phyloP scores from a whole-genome alignment of 2,329 filamentous ascomycete species.

The Fusarium sp. region DNA sequence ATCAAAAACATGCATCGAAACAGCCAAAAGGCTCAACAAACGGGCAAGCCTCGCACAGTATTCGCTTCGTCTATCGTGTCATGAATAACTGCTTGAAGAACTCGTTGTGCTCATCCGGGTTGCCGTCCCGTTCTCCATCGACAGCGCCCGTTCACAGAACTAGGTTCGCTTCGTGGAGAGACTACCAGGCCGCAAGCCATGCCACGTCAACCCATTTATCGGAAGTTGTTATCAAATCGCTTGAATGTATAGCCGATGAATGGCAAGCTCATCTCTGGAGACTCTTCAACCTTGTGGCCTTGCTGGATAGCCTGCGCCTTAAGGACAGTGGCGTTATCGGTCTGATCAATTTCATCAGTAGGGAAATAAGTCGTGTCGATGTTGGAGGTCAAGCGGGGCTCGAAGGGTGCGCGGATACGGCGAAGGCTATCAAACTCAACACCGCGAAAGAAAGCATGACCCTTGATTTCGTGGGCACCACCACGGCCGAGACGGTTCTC shows the following conservation, averaged over 20 bases:
- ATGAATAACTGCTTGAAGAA: not conserved
- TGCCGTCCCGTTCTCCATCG: not conserved
- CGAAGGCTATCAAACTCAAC: conserved; percentile 95
- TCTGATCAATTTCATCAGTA: conserved; percentile 97
- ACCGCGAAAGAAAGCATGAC: conserved; percentile 94
- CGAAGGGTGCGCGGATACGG: conserved; percentile 93
- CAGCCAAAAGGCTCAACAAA: not conserved
- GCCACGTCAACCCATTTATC: conserved; percentile 48
- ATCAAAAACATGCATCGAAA: conserved; percentile 11
- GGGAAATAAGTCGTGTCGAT: conserved; percentile 99
- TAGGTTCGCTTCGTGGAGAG: conserved; percentile 1
- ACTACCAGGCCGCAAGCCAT: not conserved
- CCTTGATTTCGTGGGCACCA: conserved; percentile 91
- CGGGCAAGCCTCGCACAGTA: conserved; percentile 1
- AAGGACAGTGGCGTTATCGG: conserved; percentile 87
- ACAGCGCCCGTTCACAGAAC: conserved; percentile 35
- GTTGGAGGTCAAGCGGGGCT: conserved; percentile 90
- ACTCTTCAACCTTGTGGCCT: conserved; percentile 74
- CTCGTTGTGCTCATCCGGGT: conserved; percentile 5
- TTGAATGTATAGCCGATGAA: conserved; percentile 80
- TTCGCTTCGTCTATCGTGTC: conserved; percentile 1
- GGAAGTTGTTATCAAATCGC: conserved; percentile 83
- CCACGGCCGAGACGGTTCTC: conserved; percentile 89
- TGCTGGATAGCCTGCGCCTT: conserved; percentile 82
- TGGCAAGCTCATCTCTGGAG: conserved; percentile 93